Conservation (phyloP, 148 eudicot species). For the Rhododendron vialii region DNA sequence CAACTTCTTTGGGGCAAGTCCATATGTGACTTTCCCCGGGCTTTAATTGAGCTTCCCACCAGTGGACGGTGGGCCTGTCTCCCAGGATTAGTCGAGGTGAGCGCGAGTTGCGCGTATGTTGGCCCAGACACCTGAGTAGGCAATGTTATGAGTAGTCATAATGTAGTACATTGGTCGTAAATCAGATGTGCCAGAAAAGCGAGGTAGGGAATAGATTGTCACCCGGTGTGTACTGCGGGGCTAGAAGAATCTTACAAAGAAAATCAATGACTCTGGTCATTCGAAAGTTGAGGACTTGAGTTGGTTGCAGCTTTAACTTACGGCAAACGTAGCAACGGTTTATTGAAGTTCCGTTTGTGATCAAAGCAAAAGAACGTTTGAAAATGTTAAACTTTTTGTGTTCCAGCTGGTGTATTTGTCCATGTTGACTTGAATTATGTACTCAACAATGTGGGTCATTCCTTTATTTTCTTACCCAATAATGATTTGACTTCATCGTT, state of each 20-base stretch:
- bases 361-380: not conserved
- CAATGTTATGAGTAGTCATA: not conserved
- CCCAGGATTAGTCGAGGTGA: not conserved
- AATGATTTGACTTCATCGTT: not conserved
- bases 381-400: not conserved
- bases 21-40: not conserved
- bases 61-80: not conserved
- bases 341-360: not conserved
- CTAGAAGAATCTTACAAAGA: not conserved
- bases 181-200: not conserved
- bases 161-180: not conserved
- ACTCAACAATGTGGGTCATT: not conserved
- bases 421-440: not conserved
- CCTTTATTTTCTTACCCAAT: not conserved
- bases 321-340: not conserved
- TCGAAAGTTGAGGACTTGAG: not conserved
- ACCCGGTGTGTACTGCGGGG: not conserved
- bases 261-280: not conserved
- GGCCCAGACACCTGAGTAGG: not conserved
- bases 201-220: not conserved
- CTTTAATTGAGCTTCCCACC: not conserved
- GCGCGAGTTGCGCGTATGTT: not conserved
- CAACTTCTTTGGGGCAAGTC: not conserved
- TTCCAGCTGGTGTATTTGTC: not conserved
- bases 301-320: not conserved